A percentile compares a stretch with the other conserved stretches of the same genome.
Evolutionary conservation across 129 eudicot species (phyloP).

Genomic region (Chrysanthemum makinoi): DNA sequence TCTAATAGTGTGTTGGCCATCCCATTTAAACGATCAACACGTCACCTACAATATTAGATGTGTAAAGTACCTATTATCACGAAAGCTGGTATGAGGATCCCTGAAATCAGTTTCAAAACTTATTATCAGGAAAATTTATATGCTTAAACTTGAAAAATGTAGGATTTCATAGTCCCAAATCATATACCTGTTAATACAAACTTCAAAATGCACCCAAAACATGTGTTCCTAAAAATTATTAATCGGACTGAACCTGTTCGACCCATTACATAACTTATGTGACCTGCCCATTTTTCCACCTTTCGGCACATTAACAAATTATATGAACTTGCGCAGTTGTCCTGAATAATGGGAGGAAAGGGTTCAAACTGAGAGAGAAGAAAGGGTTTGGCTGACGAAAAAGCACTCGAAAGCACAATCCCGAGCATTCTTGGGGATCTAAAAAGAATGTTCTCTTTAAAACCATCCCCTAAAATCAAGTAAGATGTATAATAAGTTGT

Average conservation of each 20-base stretch:
- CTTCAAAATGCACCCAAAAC: background rate
- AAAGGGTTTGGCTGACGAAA: constrained; percentile 67
- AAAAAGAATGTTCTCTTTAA: background rate
- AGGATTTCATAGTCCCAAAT: no score
- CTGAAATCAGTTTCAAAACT: no score
- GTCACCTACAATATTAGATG: no score
- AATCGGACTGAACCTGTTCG: background rate
- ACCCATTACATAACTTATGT: background rate
- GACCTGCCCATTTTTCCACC: background rate
- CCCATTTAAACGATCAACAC: no score
- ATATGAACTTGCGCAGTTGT: constrained; percentile 48
- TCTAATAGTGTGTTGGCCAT: no score
- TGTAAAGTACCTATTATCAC: no score
- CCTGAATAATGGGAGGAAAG: constrained; percentile 86
- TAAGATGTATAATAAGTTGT: constrained; percentile 19
- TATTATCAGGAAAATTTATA: no score
- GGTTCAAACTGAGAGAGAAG: constrained; percentile 57
- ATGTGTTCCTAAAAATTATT: background rate
- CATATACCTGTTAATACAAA: background rate
- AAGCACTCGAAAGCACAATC: constrained; percentile 81
- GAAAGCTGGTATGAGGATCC: no score
- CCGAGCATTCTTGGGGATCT: constrained; percentile 62
- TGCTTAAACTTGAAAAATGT: no score
- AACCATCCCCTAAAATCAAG: constrained; percentile 16
- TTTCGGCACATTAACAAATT: background rate